Evolutionary conservation across 768 basidiomycete genomes (phyloP).

Genomic region (Xanthoconium purpureum): DNA sequence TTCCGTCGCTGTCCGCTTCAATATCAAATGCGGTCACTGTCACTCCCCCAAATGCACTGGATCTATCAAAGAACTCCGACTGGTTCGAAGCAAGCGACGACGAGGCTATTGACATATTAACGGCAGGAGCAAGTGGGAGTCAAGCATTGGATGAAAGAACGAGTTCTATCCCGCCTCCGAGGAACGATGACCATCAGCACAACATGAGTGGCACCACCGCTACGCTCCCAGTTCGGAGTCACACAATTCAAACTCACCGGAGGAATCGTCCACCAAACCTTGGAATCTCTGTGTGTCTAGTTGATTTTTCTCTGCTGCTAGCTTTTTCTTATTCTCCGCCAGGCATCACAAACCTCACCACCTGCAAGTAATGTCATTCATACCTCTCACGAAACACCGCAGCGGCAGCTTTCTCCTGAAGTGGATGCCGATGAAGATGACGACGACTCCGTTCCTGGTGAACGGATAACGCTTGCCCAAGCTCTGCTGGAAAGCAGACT

Average conservation of each 20-base stretch:
- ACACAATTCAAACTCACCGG: slow-evolving; percentile 33
- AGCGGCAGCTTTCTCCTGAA: slow-evolving; percentile 37
- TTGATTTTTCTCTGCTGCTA: slow-evolving; percentile 58
- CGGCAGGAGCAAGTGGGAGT: slow-evolving; percentile 78
- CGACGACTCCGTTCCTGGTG: slow-evolving; percentile 44
- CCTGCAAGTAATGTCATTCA: slow-evolving; percentile 23
- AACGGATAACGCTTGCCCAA: slow-evolving; percentile 69
- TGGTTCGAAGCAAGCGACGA: slow-evolving; percentile 84
- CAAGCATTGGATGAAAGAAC: slow-evolving; percentile 83
- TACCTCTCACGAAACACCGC: slow-evolving; percentile 21
- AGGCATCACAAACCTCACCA: slow-evolving; percentile 56
- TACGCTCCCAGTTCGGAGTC: slow-evolving; percentile 31
- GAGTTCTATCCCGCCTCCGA: slow-evolving; percentile 43
- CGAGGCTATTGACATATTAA: slow-evolving; percentile 79
- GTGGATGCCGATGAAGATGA: slow-evolving; percentile 58
- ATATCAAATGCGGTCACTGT: slow-evolving; percentile 34
- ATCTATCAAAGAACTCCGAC: slow-evolving; percentile 52
- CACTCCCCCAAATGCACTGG: slow-evolving; percentile 35
- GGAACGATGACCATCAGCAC: slow-evolving; percentile 24
- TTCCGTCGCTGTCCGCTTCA: slow-evolving; percentile 35
- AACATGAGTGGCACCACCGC: slow-evolving; percentile 14
- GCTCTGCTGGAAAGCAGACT: slow-evolving; percentile 76
- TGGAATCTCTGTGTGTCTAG: slow-evolving; percentile 41
- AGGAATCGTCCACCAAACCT: slow-evolving; percentile 66
- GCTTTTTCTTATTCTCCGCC: slow-evolving; percentile 61